Percentiles rank a stretch among this genome's conserved stretches.
Evolutionary conservation across 768 basidiomycete species (phyloP).

Genomic region (Melanogaster broomeanus): DNA sequence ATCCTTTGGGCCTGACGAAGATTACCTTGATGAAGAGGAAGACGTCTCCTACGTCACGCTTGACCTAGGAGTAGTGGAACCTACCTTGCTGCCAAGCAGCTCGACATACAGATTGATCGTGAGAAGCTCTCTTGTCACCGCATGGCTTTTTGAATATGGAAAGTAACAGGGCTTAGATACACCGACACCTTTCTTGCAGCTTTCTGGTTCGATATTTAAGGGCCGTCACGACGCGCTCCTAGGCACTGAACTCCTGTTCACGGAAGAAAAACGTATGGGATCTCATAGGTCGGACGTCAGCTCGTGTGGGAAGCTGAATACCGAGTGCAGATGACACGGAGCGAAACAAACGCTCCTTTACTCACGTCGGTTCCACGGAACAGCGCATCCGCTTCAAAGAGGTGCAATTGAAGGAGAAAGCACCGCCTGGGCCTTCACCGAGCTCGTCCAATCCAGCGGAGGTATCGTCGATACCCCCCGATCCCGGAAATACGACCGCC

Average conservation of each 20-base stretch:
- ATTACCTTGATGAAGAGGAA: conserved; percentile 57
- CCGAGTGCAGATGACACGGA: conserved; percentile 43
- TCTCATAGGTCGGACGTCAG: not conserved
- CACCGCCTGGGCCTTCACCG: conserved; percentile 30
- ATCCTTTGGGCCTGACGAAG: conserved; percentile 64
- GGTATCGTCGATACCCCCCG: conserved; percentile 18
- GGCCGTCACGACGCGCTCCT: conserved; percentile 67
- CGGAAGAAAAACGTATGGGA: conserved; percentile 63
- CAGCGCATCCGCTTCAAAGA: conserved; percentile 75
- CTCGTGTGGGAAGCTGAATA: conserved; percentile 1
- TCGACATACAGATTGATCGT: conserved; percentile 76
- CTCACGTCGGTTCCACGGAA: conserved; percentile 61
- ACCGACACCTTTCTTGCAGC: conserved; percentile 73
- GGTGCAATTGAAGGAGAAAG: conserved; percentile 52
- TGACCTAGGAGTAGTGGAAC: conserved; percentile 71
- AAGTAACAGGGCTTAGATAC: conserved; percentile 68
- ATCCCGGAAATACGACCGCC: not conserved
- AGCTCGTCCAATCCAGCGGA: conserved; percentile 7
- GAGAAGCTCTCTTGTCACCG: conserved; percentile 25
- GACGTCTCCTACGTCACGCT: conserved; percentile 70
- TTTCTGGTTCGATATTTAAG: conserved; percentile 73
- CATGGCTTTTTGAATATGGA: not conserved
- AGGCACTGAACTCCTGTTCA: conserved; percentile 77
- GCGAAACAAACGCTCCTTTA: conserved; percentile 49
- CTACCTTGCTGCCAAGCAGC: conserved; percentile 72